Evolutionary conservation across 768 basidiomycete species (phyloP), one percentile per base, ranked within the genome.

Genomic region (Melanogaster broomeanus): DNA sequence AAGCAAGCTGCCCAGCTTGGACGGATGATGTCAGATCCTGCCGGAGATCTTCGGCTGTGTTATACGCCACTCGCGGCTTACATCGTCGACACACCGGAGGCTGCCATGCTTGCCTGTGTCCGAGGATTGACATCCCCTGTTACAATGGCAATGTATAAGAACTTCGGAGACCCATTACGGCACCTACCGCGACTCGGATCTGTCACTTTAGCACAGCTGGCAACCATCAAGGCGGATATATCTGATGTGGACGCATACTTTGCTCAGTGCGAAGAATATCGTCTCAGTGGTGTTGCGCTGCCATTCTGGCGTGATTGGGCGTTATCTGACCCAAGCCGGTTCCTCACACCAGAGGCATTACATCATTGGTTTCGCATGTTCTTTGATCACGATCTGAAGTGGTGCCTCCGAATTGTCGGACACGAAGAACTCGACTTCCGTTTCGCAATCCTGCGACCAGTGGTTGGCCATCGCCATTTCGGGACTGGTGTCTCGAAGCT

Each of bases 321-420:
- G 28, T 18, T 15, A 6, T 18, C 43, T 15, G 25, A 27, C 21
- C 15, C n/a, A n/a, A n/a, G 4, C n/a, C 31, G 34, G 8, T 72
- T 73, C 48, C 55, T 75, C 12, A 69, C 70, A 1, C 64, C 65
- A 10, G 73, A 75, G 46, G 60, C 67, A 9, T 64, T 77, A 1
- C 74, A 75, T 48, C 68, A 71, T 42, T 69, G 68, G 64, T 71
- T 74, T 57, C 74, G 70, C 49, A 28, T 45, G 25, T 75, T 72
- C 42, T 74, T 58, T 55, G 73, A 77, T 51, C 74, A 76, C 48
- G 67, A 70, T 37, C 51, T 58, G 1, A 67, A 69, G 41, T 77
- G 75, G 75, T 66, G 68, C 45, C 64, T 69, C n/a, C 49, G 58
- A 13, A 61, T 62, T 19, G 31, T 77, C 25, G 66, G 66, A 0